A percentile compares a stretch with the other conserved stretches of the same genome.
Evolutionary conservation across 2,329 filamentous ascomycete genomes (phyloP).

Genomic region (Penicillium italicum): DNA sequence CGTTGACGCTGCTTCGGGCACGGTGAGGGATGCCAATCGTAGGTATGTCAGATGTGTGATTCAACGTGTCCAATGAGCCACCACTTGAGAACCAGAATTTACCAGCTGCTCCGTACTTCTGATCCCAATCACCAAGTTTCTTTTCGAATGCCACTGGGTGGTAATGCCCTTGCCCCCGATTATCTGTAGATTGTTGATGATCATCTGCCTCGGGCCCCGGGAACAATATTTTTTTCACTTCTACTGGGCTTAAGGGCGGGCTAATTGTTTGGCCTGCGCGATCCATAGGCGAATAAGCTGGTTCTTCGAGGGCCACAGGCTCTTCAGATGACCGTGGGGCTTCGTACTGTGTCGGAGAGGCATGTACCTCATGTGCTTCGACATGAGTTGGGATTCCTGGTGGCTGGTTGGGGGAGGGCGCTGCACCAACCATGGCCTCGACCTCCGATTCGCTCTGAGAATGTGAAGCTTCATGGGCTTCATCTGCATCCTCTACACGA

Average conservation of each 20-base stretch:
- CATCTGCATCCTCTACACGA: constrained; percentile 12
- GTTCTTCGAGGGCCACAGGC: constrained; percentile 3
- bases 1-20: constrained; percentile 8
- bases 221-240: constrained; percentile 47
- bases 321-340: neutral
- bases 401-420: neutral
- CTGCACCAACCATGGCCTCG: constrained; percentile 10
- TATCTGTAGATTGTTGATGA: constrained; percentile 4
- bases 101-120: constrained; percentile 52
- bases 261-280: constrained; percentile 33
- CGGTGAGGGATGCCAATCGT: constrained; percentile 38
- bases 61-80: constrained; percentile 2
- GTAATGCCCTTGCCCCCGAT: constrained; percentile 45
- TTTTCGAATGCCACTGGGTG: constrained; percentile 51
- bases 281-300: constrained; percentile 12
- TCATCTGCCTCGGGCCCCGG: constrained; percentile 15
- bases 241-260: constrained; percentile 40
- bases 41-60: constrained; percentile 29
- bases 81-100: constrained; percentile 42
- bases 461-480: constrained; percentile 13
- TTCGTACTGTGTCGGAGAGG: neutral
- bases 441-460: constrained; percentile 11
- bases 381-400: neutral
- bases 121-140: constrained; percentile 47
- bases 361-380: neutral